Evolutionary conservation across 306 rosid genomes (phyloP).

Genomic region (Sophora flavescens): DNA sequence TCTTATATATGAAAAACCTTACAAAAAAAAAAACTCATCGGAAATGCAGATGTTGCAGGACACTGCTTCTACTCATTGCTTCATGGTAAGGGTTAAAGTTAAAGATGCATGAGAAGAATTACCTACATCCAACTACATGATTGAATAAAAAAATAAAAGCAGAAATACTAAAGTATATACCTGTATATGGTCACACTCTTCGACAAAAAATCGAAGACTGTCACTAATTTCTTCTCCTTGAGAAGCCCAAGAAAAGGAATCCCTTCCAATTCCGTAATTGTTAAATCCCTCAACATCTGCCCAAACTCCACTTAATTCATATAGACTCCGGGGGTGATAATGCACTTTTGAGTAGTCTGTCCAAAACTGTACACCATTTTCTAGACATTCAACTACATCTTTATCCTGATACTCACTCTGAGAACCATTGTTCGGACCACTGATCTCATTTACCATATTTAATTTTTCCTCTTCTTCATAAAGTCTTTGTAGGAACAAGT

Average conservation of each 20-base stretch:
- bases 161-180: slow-evolving; percentile 49
- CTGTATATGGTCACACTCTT: slow-evolving; percentile 93
- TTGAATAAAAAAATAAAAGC: neutral
- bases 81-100: slow-evolving; percentile 24
- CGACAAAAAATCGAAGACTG: slow-evolving; percentile 85
- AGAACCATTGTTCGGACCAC: slow-evolving; percentile 41
- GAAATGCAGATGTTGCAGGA: slow-evolving; percentile 22
- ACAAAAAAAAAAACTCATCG: neutral
- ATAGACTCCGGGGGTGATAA: slow-evolving; percentile 83
- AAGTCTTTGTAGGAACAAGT: slow-evolving; percentile 81
- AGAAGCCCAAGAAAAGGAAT: slow-evolving; percentile 64
- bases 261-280: slow-evolving; percentile 87
- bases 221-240: slow-evolving; percentile 86
- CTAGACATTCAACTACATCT: slow-evolving; percentile 70
- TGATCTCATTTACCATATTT: slow-evolving; percentile 45
- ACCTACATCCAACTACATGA: slow-evolving; percentile 2
- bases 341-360: slow-evolving; percentile 95
- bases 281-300: slow-evolving; percentile 63
- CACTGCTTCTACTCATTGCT: slow-evolving; percentile 26
- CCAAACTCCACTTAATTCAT: slow-evolving; percentile 81
- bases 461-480: slow-evolving; percentile 60
- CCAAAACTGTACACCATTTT: slow-evolving; percentile 77
- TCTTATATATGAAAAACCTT: neutral
- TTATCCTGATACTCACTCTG: slow-evolving; percentile 62
- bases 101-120: slow-evolving; percentile 26